Evolutionary conservation across 75 land plant species (phyloP), one percentile per base, ranked within the genome.

Genomic region (Cunninghamia lanceolata): DNA sequence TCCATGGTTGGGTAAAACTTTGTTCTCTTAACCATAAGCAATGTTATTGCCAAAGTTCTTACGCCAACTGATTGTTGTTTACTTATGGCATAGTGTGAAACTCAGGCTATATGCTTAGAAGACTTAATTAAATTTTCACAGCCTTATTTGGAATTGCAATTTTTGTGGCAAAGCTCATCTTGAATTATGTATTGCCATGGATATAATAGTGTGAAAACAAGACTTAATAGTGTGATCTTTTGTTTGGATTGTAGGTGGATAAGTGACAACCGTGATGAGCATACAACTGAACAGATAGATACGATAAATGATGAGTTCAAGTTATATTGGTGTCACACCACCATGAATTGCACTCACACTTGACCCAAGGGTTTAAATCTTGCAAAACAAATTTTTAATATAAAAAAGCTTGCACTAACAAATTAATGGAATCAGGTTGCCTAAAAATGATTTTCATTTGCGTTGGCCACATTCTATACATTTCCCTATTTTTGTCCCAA

Each of bases 291-390:
- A 89, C 82, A 96, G 40, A 52, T 96, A 86, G 94, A 91, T 39
- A 91, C 98, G 21, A 47, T 96, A n/a, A 82, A 87, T 84, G 96
- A 94, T 84, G 91, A 93, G 40, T 96, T 93, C 87, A 96, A 96
- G 91, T 88, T 96, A 15, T 94, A 94, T 56, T 93, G 98, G 30
- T 96, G 98, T 89, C 98, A 96, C 82, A 93, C 93, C 2, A 96
- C 94, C 74, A 89, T 91, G 93, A 96, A 96, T 90, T 96, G 98
- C 90, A 92, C 93, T 43, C 91, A 87, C 36, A 93, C 96, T 77
- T 96, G 98, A 83, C 98, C 98, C 3, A 96, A 96, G 87, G 98
- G 96, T 2, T 87, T 96, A 88, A 96, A 94, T 50, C 98, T 96
- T 76, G 98, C 93, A 54, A 90, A 89, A 92, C 94, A 96, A 86